Conservation (phyloP, 2,329 filamentous ascomycete genomes). For the Thelonectria blattea region DNA sequence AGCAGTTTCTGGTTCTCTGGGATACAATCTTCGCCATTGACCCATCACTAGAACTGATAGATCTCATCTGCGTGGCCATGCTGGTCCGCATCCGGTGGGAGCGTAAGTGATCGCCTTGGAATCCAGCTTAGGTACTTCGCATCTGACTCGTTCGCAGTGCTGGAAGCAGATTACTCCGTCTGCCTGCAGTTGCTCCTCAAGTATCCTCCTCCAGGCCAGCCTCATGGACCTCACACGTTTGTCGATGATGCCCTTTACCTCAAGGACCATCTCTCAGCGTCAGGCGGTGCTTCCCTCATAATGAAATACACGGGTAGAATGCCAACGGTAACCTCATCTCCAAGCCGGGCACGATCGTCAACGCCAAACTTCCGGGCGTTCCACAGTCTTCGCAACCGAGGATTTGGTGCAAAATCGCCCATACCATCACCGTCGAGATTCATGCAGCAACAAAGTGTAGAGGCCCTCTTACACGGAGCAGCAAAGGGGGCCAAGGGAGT, state of each 20-base stretch:
- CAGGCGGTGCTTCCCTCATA: constrained; percentile 70
- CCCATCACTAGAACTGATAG: constrained; percentile 77
- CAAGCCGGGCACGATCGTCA: constrained; percentile 36
- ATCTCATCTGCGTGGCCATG: constrained; percentile 94
- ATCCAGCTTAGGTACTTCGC: background rate
- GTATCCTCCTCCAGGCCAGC: constrained; percentile 72
- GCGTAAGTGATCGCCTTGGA: constrained; percentile 56
- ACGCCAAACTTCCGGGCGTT: constrained; percentile 46
- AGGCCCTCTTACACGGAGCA: constrained; percentile 76
- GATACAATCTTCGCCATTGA: constrained; percentile 90
- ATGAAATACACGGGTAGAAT: constrained; percentile 70
- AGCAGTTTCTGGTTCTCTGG: constrained; percentile 85
- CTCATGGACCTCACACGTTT: constrained; percentile 76
- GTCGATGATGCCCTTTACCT: constrained; percentile 85
- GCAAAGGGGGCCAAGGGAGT: constrained; percentile 79
- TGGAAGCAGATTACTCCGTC: constrained; percentile 86
- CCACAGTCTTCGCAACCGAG: constrained; percentile 48
- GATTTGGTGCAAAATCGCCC: constrained; percentile 51
- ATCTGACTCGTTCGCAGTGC: constrained; percentile 59
- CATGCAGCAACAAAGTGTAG: constrained; percentile 66
- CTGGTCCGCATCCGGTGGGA: constrained; percentile 90
- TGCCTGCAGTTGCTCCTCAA: constrained; percentile 83
- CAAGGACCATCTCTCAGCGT: constrained; percentile 64
- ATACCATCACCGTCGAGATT: constrained; percentile 55
- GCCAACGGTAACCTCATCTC: constrained; percentile 45